A percentile compares a stretch with the other conserved stretches of the same genome.
These are phyloP conservation scores for Inonotus hispidus DNA, from an alignment of 1,284 basidiomycete species.

Conservation along the genomic window DNA sequence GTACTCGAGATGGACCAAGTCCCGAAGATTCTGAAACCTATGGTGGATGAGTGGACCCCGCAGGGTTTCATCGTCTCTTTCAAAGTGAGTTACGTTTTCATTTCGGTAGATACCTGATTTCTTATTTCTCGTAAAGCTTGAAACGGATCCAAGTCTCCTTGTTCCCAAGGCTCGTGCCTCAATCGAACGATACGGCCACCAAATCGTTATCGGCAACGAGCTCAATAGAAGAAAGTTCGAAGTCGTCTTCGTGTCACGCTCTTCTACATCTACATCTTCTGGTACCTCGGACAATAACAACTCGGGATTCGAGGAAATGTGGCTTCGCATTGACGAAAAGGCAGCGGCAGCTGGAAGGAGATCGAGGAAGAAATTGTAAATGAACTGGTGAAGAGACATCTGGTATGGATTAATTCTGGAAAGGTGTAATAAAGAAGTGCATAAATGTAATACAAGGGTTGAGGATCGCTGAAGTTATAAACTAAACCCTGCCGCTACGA, in stretches of 20 bases:
- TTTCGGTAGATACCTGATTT: background rate
- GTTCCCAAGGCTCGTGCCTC: constrained; percentile 89
- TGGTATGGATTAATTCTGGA: constrained; percentile 50
- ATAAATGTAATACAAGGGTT: no score
- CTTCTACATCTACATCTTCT: background rate
- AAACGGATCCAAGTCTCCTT: constrained; percentile 82
- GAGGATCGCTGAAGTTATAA: no score
- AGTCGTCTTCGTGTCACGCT: constrained; percentile 75
- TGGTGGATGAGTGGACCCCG: constrained; percentile 92
- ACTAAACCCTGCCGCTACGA: no score
- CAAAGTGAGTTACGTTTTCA: constrained; percentile 55
- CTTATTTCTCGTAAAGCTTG: constrained; percentile 57
- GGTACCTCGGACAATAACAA: background rate
- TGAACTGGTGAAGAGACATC: constrained; percentile 73
- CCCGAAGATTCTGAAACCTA: constrained; percentile 89
- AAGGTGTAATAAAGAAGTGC: background rate
- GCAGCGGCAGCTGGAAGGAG: constrained; percentile 44
- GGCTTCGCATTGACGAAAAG: constrained; percentile 62
- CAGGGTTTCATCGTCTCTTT: constrained; percentile 94
- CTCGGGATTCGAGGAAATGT: constrained; percentile 52
- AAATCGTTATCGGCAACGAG: constrained; percentile 95
- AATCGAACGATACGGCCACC: constrained; percentile 91
- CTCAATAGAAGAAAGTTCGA: constrained; percentile 85
- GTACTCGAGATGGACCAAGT: constrained; percentile 98
- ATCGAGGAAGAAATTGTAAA: constrained; percentile 90